Conservation (phyloP, 176 grass and related monocot species). For the Tillandsia leiboldiana region DNA sequence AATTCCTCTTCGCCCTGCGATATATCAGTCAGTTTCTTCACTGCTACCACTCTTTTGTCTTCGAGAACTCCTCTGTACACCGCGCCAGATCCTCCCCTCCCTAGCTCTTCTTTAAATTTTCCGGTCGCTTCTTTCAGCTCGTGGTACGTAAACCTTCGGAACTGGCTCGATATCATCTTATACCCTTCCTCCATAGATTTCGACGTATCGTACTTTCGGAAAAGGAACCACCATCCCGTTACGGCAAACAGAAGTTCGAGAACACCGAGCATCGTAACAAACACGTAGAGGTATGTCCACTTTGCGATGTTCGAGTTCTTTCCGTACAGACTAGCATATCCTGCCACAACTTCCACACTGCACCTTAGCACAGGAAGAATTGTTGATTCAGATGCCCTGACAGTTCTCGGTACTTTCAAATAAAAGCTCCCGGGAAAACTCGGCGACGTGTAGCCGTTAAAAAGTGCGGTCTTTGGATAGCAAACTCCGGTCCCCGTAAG, state of each 20-base stretch:
- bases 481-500: conserved; percentile 31
- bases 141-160: conserved; percentile 37
- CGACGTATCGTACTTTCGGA: conserved; percentile 10
- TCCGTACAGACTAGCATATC: conserved; percentile 17
- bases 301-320: conserved; percentile 27
- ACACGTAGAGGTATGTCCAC: conserved; percentile 59
- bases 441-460: conserved; percentile 52
- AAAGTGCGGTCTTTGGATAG: conserved; percentile 48
- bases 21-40: conserved; percentile 33
- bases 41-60: conserved; percentile 35
- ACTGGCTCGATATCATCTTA: conserved; percentile 30
- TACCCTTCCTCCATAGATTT: conserved; percentile 40
- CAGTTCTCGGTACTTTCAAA: conserved; percentile 46
- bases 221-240: conserved; percentile 32
- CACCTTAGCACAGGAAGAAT: conserved; percentile 34
- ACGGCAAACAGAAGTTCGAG: conserved; percentile 15
- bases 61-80: conserved; percentile 42
- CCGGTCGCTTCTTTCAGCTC: conserved; percentile 35
- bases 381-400: conserved; percentile 11
- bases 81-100: conserved; percentile 23
- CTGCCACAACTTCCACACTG: conserved; percentile 14
- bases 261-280: conserved; percentile 20
- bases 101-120: conserved; percentile 52
- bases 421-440: conserved; percentile 44
- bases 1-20: conserved; percentile 42